Evolutionary conservation across 108 stramenopile species (phyloP).

Genomic region (Chaetoceros tenuissimus): DNA sequence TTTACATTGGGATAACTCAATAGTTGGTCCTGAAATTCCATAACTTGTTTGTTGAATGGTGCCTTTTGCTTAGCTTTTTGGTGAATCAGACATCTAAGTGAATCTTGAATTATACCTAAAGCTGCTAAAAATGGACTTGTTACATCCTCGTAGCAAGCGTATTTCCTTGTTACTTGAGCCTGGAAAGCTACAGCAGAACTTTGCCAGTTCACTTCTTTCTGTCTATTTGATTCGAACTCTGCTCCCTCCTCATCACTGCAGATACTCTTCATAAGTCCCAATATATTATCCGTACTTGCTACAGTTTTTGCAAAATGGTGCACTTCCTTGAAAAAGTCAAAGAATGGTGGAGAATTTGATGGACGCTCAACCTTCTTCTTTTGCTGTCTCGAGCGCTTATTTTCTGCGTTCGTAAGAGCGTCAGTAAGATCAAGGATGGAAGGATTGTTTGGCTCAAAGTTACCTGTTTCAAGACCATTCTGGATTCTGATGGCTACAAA

Average conservation of each 20-base stretch:
- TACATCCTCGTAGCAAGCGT: constrained; percentile 72
- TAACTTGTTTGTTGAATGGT: constrained; percentile 5
- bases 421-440: constrained; percentile 4
- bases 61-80: constrained; percentile 5
- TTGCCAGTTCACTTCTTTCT: constrained; percentile 70
- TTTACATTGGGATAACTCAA: constrained; percentile 25
- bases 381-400: constrained; percentile 30
- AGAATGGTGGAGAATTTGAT: constrained; percentile 42
- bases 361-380: constrained; percentile 77
- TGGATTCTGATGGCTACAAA: constrained; percentile 46
- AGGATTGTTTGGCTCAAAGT: constrained; percentile 30
- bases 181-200: constrained; percentile 64
- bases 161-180: constrained; percentile 36
- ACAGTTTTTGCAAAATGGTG: constrained; percentile 53
- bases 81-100: constrained; percentile 38
- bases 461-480: constrained; percentile 38
- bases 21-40: constrained; percentile 22
- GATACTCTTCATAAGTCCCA: constrained; percentile 26
- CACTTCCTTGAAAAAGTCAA: constrained; percentile 67
- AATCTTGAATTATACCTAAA: constrained; percentile 49
- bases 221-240: constrained; percentile 5
- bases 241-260: constrained; percentile 1
- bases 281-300: constrained; percentile 28
- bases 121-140: constrained; percentile 52
- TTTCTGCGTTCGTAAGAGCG: constrained; percentile 9